phyloP scores from a whole-genome alignment of 164 flowering plant species.

The Brasenia schreberi region DNA sequence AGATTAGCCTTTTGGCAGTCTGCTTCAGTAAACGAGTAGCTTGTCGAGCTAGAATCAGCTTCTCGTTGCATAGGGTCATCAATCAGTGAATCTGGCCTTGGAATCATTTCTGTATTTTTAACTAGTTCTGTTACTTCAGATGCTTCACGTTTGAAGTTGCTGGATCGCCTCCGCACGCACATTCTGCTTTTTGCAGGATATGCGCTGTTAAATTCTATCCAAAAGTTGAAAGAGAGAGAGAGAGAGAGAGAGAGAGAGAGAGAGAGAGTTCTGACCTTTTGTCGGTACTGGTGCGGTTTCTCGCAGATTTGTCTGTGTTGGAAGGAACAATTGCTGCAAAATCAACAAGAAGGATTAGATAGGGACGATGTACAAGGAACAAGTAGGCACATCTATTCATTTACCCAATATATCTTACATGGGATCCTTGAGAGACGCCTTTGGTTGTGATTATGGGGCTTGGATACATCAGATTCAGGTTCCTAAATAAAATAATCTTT shows the following conservation, averaged over 20 bases:
- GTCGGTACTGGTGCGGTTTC: background rate
- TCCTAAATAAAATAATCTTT: background rate
- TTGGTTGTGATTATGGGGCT: background rate
- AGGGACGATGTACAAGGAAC: background rate
- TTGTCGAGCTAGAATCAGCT: background rate
- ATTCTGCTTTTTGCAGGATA: slow-evolving; percentile 2
- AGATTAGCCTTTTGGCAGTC: background rate
- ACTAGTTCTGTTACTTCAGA: background rate
- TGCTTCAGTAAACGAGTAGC: background rate
- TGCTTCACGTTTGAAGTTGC: background rate
- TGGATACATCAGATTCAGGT: background rate
- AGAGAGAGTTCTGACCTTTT: background rate
- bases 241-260: background rate
- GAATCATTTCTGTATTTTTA: background rate
- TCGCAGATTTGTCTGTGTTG: background rate
- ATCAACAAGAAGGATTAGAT: background rate
- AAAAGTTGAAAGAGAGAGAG: background rate
- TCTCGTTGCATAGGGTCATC: background rate
- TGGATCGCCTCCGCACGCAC: slow-evolving; percentile 3
- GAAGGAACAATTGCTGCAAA: background rate
- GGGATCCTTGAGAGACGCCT: background rate
- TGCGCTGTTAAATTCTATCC: background rate
- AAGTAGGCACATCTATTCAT: background rate
- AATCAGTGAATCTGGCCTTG: background rate
- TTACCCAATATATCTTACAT: background rate